Evolutionary conservation across 139 green algal species (phyloP), one percentile per base, ranked within the genome.

Genomic region (Pseudopediastrum boryanum): DNA sequence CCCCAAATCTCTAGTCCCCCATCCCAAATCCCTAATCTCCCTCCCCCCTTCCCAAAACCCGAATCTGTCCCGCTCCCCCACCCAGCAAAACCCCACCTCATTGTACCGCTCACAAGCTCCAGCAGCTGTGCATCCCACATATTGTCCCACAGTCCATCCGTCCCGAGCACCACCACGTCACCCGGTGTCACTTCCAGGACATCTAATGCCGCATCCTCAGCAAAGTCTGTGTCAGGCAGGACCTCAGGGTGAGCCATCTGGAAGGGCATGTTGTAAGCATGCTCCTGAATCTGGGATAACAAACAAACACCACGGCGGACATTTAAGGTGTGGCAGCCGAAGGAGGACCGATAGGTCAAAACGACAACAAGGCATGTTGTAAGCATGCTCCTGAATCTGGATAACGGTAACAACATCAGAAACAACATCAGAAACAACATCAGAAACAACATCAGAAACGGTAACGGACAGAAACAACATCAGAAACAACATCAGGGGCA

Each of bases 81-180:
- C 73, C 36, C 48, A 42, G 8, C 73, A 38, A 4, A 65, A 46
- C 51, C 50, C 3, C 0, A 29, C 73, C 67, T 78, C 8, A 61
- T 25, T 7, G 29, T 29, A 31, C 16, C 23, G n/a, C 7, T n/a
- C 50, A 93, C 85, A 5, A 95, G 42, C 19, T 62, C 52, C 31
- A 70, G 80, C 10, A 99, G 46, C 78, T 98, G 85, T 2, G 92
- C 64, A 58, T 97, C 90, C 86, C 89, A 98, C 68, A 99, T 71
- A 85, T 99, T 99, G 89, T 99, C 95, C 64, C 94, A 98, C 75
- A 99, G 81, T 0, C 96, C 96, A 78, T 99, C 96, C 3, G 87
- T 94, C 66, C 87, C 96, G 13, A 95, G 29, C 0, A 98, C 48
- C 5, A 98, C 25, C 0, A 97, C 75, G 79, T 98, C 95, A 1